A percentile compares a stretch with the other conserved stretches of the same genome.
phyloP scores from a whole-genome alignment of 768 basidiomycete species.

The Candolleomyces efflorescens region DNA sequence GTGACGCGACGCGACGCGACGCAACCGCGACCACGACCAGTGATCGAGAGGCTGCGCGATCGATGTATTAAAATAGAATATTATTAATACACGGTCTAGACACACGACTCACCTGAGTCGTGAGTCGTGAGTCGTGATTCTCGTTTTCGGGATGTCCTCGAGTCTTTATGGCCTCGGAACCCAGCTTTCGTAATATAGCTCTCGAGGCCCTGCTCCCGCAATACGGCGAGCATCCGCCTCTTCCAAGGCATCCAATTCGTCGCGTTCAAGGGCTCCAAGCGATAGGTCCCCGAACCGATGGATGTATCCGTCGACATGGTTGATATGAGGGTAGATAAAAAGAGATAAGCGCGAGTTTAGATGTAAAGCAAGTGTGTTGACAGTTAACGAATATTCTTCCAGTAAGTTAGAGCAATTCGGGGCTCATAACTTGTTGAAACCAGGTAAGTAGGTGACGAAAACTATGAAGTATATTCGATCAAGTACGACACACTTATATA shows the following conservation, averaged over 20 bases:
- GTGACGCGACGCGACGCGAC: too few species aligned
- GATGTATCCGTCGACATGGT: conserved; percentile 12
- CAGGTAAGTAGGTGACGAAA: too few species aligned
- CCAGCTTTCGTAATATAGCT: background rate
- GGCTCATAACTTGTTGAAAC: conserved; percentile 2
- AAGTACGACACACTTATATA: too few species aligned
- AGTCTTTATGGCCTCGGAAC: background rate
- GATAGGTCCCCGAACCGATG: conserved; percentile 12
- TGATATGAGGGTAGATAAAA: background rate
- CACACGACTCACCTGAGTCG: too few species aligned
- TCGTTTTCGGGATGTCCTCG: too few species aligned
- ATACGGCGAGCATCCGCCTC: conserved; percentile 21
- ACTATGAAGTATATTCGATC: too few species aligned
- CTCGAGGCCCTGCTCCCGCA: conserved; percentile 12
- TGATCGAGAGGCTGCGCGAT: too few species aligned
- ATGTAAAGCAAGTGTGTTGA: background rate
- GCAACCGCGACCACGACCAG: too few species aligned
- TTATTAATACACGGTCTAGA: too few species aligned
- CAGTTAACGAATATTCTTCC: background rate
- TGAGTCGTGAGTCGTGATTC: too few species aligned
- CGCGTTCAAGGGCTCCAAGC: conserved; percentile 21
- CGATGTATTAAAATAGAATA: too few species aligned
- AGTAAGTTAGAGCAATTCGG: background rate
- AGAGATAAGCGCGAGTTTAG: background rate
- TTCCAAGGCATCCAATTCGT: conserved; percentile 26